Evolutionary conservation across 768 basidiomycete species (phyloP).

Genomic region (Dendrothele bispora): DNA sequence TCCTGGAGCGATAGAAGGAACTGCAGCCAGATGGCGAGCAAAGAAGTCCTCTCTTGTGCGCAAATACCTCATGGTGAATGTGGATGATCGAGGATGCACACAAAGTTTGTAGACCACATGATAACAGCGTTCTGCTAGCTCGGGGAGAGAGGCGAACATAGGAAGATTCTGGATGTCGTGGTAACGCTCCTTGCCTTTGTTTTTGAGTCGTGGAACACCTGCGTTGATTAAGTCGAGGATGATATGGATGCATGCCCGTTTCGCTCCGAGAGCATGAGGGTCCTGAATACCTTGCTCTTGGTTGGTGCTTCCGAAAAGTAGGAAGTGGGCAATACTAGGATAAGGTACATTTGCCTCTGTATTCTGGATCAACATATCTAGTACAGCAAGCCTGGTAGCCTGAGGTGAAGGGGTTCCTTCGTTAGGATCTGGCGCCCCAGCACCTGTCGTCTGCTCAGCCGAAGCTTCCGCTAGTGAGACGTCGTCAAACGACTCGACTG

Average conservation of each 20-base stretch:
- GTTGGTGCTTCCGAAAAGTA: conserved; percentile 72
- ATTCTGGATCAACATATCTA: conserved; percentile 80
- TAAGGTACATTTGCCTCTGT: conserved; percentile 61
- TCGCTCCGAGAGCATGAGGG: conserved; percentile 71
- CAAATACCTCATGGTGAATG: conserved; percentile 80
- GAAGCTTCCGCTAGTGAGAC: conserved; percentile 57
- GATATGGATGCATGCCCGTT: conserved; percentile 74
- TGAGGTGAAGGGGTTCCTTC: conserved; percentile 51
- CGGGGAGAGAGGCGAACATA: conserved; percentile 65
- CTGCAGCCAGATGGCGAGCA: conserved; percentile 74
- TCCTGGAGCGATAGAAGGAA: conserved; percentile 66
- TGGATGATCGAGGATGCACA: conserved; percentile 81
- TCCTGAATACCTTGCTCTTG: conserved; percentile 71
- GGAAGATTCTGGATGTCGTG: conserved; percentile 40
- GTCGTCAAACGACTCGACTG: conserved; percentile 60
- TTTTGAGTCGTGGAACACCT: conserved; percentile 63
- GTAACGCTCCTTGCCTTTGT: conserved; percentile 33
- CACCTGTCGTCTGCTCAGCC: conserved; percentile 67
- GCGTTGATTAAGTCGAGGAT: conserved; percentile 74
- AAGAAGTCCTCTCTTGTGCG: conserved; percentile 90
- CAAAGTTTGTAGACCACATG: conserved; percentile 83
- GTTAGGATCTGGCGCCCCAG: conserved; percentile 64
- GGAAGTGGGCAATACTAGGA: conserved; percentile 86
- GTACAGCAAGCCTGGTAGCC: conserved; percentile 70
- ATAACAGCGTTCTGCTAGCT: conserved; percentile 84